Conservation (phyloP, 108 stramenopile species). For the Pseudonitzschia multiseries region DNA sequence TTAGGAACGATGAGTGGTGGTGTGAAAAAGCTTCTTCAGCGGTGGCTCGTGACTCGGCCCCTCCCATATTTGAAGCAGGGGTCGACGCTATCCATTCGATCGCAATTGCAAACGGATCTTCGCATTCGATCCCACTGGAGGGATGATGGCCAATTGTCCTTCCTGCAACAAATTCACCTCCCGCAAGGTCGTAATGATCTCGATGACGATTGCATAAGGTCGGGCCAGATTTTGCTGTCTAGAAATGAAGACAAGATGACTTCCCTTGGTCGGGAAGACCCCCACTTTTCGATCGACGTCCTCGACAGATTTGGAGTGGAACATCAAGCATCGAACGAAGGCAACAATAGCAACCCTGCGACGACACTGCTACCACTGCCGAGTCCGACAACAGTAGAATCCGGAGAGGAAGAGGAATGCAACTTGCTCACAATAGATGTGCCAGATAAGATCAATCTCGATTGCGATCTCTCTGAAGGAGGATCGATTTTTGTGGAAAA, state of each 20-base stretch:
- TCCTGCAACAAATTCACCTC: conserved; percentile 21
- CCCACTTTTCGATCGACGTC: conserved; percentile 41
- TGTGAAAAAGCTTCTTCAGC: conserved; percentile 24
- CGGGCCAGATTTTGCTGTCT: conserved; percentile 18
- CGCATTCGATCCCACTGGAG: conserved; percentile 50
- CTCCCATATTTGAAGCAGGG: conserved; percentile 49
- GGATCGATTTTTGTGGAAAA: conserved; percentile 47
- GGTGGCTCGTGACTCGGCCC: conserved; percentile 21
- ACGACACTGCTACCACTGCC: conserved; percentile 3
- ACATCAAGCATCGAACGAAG: background rate
- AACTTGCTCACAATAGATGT: conserved; percentile 48
- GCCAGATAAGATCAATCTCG: conserved; percentile 77
- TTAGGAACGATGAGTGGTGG: background rate
- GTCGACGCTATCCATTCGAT: conserved; percentile 50
- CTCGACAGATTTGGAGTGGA: background rate
- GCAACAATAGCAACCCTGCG: background rate
- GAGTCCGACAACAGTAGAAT: background rate
- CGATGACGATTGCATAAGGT: background rate
- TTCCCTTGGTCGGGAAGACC: conserved; percentile 42
- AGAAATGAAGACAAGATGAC: conserved; percentile 30
- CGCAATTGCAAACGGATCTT: conserved; percentile 32
- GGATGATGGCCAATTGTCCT: conserved; percentile 47
- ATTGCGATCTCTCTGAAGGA: conserved; percentile 47
- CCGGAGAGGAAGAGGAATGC: conserved; percentile 15
- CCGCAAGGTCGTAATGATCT: background rate